These are phyloP conservation scores for Lenwebbia sp. DNA, from an alignment of 345 rosid genomes.

Conservation along the genomic window DNA sequence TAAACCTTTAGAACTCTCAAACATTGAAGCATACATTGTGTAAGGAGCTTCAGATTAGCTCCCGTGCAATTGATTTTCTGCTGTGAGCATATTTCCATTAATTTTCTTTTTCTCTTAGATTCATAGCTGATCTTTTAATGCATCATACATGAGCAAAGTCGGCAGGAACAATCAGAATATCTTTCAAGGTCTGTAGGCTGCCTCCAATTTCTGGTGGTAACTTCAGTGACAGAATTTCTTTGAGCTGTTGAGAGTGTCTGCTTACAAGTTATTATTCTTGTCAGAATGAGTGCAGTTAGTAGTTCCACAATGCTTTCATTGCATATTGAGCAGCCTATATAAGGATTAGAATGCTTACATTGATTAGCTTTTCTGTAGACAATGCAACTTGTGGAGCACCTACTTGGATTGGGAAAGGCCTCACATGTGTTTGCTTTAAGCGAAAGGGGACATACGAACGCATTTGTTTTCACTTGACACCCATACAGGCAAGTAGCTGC, in stretches of 20 bases:
- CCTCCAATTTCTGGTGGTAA: not conserved
- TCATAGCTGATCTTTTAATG: not conserved
- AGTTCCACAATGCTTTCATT: not conserved
- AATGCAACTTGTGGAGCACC: conserved; percentile 51
- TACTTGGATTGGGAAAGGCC: conserved; percentile 76
- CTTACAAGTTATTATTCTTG: not conserved
- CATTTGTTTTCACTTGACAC: conserved; percentile 65
- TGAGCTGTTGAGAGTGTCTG: not conserved
- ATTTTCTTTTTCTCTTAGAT: not conserved
- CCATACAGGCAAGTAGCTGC: conserved; percentile 54
- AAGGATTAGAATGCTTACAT: not conserved
- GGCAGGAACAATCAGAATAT: not conserved
- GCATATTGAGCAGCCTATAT: not conserved
- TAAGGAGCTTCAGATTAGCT: not conserved
- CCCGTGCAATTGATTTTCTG: not conserved
- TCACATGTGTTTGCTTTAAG: conserved; percentile 89
- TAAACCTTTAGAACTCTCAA: not conserved
- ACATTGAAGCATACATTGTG: not conserved
- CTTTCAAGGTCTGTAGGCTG: not conserved
- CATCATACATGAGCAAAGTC: not conserved
- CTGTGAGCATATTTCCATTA: not conserved
- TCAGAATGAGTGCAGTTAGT: not conserved
- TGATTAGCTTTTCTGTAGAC: conserved; percentile 20
- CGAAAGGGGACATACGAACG: conserved; percentile 65
- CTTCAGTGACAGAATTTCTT: not conserved